Base-by-base conservation (phyloP, 1,139 yeast genomes). In the Saccharomyces hybrid region DNA sequence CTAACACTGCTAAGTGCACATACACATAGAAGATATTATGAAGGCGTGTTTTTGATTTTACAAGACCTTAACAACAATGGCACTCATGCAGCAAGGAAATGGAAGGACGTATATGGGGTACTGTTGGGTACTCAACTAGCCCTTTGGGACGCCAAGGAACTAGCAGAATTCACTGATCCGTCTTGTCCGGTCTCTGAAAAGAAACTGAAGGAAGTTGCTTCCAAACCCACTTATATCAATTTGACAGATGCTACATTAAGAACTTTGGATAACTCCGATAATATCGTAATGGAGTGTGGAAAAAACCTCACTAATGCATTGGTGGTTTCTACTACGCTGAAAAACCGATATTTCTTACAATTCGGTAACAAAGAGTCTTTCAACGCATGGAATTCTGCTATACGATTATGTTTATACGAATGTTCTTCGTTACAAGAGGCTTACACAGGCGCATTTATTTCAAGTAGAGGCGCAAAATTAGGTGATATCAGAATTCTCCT, bases 51-150 rank as follows among this genome's bases (percentile, higher is more conserved):
- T 63, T 81, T 85, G 85, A 71, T 86, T 14, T 74, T 85, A 59
- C 82, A 84, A 62, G 93, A 86, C 63, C 73, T 86, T 61, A 83
- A 83, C 64, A 81, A 87, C 16, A 96, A 90, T 63, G 99, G 98
- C 9, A 81, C 85, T 57, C 93, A 96, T 0, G 76, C 78, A 2
- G 89, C 85, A 53, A 77, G 97, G 52, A 80, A 80, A 64, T 93
- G 99, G 99, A 78, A 79, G 56, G 97, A 93, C 69, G 96, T 90
- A 16, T 93, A 87, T 69, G 98, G 96, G 49, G 89, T 88, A 28
- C 75, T 93, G 49, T 82, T 89, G 7, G 99, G 99, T 14, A 88
- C 90, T 56, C 96, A 90, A 64, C 74, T 93, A 57, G 95, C 97
- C 0, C 81, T 88, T 60, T 91, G 97, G 97, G 91, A 89, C 69